Evolutionary conservation across 805 yeast species (phyloP), one percentile per base, ranked within the genome.

Genomic region (Lipomyces oligophaga): DNA sequence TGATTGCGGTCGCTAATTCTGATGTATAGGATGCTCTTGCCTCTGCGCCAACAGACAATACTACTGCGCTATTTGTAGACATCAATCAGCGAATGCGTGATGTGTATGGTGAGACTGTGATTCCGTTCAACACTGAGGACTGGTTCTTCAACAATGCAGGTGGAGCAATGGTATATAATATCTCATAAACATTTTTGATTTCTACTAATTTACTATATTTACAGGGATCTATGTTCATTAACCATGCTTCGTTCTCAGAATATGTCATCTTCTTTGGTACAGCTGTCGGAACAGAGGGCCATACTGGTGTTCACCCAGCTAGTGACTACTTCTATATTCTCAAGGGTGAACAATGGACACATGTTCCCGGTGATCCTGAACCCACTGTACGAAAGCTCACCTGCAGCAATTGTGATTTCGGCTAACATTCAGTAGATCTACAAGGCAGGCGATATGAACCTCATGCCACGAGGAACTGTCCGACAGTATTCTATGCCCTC

Each of bases 141-240:
- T 93, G 97, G 97, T 83, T 93, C 41, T 90, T 81, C 77, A 93
- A 93, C 76, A 87, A 86, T 60, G 98, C 98, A 3, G 98, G 98
- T 45, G 96, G 96, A 58, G 97, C 98, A 42, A 93, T 93, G 98
- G 58, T 52, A 21, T 6, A 43, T n/a, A 2, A 20, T 32, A 0
- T 21, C 30, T 34, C n/a, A n/a, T n/a, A n/a, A 10, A 6, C n/a
- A 20, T 21, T 15, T 30, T 11, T 15, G 6, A 16, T 25, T n/a
- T 33, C 27, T 11, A 8, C 30, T 26, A 26, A 35, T 11, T 4
- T 11, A 15, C 20, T 18, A 7, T 24, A 15, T 8, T 7, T 35
- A 7, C 25, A 52, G 57, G 75, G 75, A 30, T 80, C 88, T 45
- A 90, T 93, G 97, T 77, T 86, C 59, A 86, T 93, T 52, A 73